phyloP scores from a whole-genome alignment of 148 eudicot species.

The Silene latifolia region DNA sequence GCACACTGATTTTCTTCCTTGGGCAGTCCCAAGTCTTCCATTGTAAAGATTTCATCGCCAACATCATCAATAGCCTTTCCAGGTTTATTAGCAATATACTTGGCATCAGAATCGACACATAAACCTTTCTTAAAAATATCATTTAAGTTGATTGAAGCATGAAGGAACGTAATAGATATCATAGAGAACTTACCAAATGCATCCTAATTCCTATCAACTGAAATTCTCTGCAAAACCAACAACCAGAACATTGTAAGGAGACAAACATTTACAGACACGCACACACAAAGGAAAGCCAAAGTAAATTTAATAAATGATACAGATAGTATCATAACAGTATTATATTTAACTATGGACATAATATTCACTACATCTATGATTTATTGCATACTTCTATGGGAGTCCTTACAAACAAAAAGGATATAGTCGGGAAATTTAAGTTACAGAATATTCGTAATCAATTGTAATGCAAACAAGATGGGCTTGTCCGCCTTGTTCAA shows the following conservation, averaged over 20 bases:
- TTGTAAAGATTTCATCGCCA: slow-evolving; percentile 16
- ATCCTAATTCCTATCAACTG: not conserved
- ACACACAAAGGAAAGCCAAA: not conserved
- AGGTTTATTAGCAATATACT: slow-evolving; percentile 14
- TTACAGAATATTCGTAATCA: not conserved
- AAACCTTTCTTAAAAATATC: not conserved
- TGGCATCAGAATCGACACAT: slow-evolving; percentile 5
- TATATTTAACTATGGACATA: not conserved
- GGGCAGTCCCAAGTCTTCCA: slow-evolving; percentile 29
- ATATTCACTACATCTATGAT: not conserved
- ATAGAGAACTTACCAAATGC: not conserved
- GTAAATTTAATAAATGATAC: not conserved
- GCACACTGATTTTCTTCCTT: slow-evolving; percentile 12
- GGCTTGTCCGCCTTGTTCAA: not conserved
- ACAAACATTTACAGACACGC: not conserved
- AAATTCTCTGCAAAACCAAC: slow-evolving; percentile 3
- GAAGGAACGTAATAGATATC: not conserved
- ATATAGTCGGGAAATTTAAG: not conserved
- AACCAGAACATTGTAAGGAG: not conserved
- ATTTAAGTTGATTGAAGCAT: slow-evolving; percentile 8
- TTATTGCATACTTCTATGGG: not conserved
- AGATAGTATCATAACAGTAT: not conserved
- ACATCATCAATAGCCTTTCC: not conserved
- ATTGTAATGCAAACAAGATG: not conserved
- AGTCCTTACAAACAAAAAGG: not conserved